phyloP scores from a whole-genome alignment of 257 asterid species.

The Solanum corneliomulleri region DNA sequence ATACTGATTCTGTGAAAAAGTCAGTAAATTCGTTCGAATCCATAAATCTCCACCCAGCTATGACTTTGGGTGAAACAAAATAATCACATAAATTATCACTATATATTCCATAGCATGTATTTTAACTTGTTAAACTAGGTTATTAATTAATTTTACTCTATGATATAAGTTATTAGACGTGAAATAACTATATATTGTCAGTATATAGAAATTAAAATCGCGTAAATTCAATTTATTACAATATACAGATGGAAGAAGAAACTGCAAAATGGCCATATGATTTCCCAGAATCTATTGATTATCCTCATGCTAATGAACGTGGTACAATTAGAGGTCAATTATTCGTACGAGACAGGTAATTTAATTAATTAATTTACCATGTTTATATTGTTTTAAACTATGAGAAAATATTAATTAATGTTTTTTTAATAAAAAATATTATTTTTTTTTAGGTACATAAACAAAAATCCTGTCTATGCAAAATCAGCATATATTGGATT shows the following conservation, averaged over 20 bases:
- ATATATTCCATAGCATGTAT: background rate
- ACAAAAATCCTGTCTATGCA: constrained; percentile 11
- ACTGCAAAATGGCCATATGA: constrained; percentile 47
- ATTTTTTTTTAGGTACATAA: constrained; percentile 17
- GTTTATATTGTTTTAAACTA: background rate
- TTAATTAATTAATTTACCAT: background rate
- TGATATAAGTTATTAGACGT: background rate
- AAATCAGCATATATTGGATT: constrained; percentile 50
- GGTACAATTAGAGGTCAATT: constrained; percentile 43
- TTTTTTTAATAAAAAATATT: background rate
- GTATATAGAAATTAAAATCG: background rate
- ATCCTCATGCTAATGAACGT: constrained; percentile 26
- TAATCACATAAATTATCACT: background rate
- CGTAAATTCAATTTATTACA: background rate
- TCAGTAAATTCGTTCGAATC: rapidly evolving
- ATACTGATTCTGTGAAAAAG: rapidly evolving
- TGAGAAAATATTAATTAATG: background rate
- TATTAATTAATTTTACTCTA: background rate
- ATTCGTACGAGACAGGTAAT: constrained; percentile 33
- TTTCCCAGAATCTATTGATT: constrained; percentile 47
- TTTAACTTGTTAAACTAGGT: background rate
- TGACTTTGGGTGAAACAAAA: rapidly evolving
- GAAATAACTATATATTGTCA: background rate
- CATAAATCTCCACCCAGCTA: background rate
- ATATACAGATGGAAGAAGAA: constrained; percentile 40